Evolutionary conservation across 129 eudicot genomes (phyloP).

Genomic region (Calendula officinalis): DNA sequence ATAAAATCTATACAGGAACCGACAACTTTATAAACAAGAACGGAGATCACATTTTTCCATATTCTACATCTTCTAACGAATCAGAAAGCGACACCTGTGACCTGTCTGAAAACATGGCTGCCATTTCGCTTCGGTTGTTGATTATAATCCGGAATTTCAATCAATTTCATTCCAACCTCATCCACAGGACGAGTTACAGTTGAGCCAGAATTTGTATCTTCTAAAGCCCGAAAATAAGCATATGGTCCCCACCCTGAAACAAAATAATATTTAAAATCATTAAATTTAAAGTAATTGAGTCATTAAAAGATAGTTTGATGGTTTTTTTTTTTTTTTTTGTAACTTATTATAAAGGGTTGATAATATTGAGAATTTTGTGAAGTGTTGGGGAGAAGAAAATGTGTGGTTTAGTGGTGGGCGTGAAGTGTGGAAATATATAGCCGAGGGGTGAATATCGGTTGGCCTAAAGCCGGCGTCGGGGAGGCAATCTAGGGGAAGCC

Average conservation of each 20-base stretch:
- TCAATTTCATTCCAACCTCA: constrained; percentile 6
- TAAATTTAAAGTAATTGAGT: too few species aligned
- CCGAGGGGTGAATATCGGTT: too few species aligned
- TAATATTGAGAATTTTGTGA: too few species aligned
- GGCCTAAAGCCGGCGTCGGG: too few species aligned
- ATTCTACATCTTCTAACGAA: constrained; percentile 41
- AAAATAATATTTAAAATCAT: not conserved
- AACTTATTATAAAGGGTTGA: too few species aligned
- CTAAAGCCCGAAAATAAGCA: constrained; percentile 77
- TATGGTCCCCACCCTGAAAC: constrained; percentile 74
- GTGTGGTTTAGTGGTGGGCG: too few species aligned
- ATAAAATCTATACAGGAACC: constrained; percentile 29
- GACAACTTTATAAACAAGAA: constrained; percentile 8
- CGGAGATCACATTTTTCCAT: constrained; percentile 35
- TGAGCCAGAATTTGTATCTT: constrained; percentile 43
- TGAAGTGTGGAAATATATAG: too few species aligned
- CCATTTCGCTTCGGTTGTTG: constrained; percentile 32
- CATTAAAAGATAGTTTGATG: too few species aligned
- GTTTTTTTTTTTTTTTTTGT: too few species aligned
- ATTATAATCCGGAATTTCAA: constrained; percentile 23
- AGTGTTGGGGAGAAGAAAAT: too few species aligned
- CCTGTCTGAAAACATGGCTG: constrained; percentile 21
- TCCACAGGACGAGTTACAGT: constrained; percentile 22
- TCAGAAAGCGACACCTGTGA: constrained; percentile 23
- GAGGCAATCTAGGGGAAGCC: too few species aligned